Percentiles rank a stretch among this genome's conserved stretches.
phyloP scores from a whole-genome alignment of 129 eudicot species.

The Flaveria ramosissima region DNA sequence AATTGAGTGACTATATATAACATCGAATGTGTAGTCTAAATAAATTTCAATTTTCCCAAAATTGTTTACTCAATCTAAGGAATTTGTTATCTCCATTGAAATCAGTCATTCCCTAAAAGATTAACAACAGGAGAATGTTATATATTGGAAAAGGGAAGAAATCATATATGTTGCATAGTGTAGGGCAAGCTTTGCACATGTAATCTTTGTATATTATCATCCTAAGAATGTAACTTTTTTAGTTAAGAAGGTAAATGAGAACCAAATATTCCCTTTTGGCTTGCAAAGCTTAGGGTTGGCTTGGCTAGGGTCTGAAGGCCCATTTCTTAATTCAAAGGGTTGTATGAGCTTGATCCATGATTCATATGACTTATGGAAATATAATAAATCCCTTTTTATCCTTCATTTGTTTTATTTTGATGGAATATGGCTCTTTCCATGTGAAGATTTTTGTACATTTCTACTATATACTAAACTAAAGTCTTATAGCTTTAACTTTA shows the following conservation, averaged over 20 bases:
- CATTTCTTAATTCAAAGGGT: neutral
- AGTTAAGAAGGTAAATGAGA: neutral
- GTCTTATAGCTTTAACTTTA: constrained; percentile 11
- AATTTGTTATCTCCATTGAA: neutral
- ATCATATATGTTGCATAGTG: neutral
- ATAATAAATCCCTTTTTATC: neutral
- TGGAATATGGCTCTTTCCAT: constrained; percentile 7
- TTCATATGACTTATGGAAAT: neutral
- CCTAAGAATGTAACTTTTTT: constrained; percentile 20
- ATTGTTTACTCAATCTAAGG: neutral
- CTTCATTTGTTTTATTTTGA: constrained; percentile 3
- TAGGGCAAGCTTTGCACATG: constrained; percentile 9
- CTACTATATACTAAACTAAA: neutral
- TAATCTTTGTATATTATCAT: constrained; percentile 1
- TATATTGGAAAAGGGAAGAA: no score
- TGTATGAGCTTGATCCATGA: neutral
- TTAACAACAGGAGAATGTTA: no score
- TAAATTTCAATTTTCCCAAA: neutral
- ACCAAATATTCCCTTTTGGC: constrained; percentile 9
- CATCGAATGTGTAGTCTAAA: neutral
- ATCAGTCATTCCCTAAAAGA: no score
- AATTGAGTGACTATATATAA: neutral
- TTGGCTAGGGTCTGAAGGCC: neutral
- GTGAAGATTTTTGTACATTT: constrained; percentile 12
- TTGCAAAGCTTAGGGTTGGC: neutral